These are phyloP conservation scores for Alternaria conjuncta DNA, from an alignment of 2,329 filamentous ascomycete species.

Conservation along the genomic window DNA sequence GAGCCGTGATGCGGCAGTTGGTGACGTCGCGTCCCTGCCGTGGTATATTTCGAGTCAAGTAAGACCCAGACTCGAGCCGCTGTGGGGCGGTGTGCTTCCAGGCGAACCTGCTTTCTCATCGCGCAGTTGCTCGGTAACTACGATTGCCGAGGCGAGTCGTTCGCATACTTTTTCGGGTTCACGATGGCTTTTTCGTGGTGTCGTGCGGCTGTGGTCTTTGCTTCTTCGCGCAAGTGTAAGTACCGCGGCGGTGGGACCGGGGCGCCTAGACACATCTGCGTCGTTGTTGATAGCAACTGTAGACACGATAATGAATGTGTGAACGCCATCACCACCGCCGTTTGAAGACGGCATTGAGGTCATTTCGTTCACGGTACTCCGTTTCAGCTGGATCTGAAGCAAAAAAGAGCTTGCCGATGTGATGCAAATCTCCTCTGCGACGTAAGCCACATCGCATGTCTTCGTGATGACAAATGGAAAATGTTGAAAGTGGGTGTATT, in stretches of 20 bases:
- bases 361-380: neutral
- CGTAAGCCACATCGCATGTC: rapidly evolving
- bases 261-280: neutral
- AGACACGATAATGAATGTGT: neutral
- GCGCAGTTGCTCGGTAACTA: neutral
- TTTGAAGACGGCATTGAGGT: neutral
- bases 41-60: neutral
- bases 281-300: neutral
- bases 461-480: neutral
- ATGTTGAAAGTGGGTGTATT: neutral
- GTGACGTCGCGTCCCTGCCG: neutral
- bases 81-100: neutral
- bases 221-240: neutral
- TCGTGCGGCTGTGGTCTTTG: neutral
- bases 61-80: neutral
- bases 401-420: too few relatives aligned
- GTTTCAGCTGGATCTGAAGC: neutral
- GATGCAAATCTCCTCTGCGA: neutral
- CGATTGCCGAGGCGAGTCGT: neutral
- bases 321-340: neutral
- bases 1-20: neutral
- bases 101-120: neutral
- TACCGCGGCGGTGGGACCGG: too few relatives aligned
- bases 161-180: neutral
- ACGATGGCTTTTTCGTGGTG: neutral